Evolutionary conservation across 805 yeast genomes (phyloP).

Genomic region (Zygosaccharomyces gambellarensis): DNA sequence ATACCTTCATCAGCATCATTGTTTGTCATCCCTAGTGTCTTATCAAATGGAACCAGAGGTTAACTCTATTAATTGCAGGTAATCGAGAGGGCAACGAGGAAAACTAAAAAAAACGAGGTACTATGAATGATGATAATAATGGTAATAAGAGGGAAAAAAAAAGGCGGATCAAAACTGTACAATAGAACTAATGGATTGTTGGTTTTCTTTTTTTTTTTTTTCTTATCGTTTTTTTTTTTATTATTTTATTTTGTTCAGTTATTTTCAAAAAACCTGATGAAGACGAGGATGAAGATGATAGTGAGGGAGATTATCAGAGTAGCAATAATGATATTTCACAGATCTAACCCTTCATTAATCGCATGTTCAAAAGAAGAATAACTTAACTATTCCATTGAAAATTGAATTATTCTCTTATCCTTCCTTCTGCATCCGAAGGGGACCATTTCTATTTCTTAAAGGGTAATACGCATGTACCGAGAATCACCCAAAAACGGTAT

Average conservation of each 20-base stretch:
- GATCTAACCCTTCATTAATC: neutral
- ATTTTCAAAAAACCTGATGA: neutral
- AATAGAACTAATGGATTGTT: too few relatives aligned
- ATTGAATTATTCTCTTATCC: neutral
- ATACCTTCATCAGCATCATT: neutral
- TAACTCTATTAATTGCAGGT: neutral
- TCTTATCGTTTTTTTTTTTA: neutral
- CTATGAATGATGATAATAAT: too few relatives aligned
- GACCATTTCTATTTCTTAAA: neutral
- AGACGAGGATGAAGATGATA: neutral
- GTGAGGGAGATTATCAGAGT: neutral
- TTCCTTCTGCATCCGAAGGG: neutral
- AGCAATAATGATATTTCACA: neutral
- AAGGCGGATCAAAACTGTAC: neutral
- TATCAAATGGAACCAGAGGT: neutral
- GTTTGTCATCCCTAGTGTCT: slow-evolving; percentile 2
- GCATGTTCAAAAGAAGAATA: neutral
- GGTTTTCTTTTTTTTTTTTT: neutral
- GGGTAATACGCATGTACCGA: slow-evolving; percentile 2
- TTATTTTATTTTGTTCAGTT: neutral
- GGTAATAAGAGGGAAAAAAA: neutral
- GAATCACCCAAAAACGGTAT: slow-evolving; percentile 2
- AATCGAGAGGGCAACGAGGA: neutral
- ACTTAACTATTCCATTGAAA: too few relatives aligned
- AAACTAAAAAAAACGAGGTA: neutral